Evolutionary conservation across 257 asterid genomes (phyloP), one percentile per base, ranked within the genome.

Genomic region (Solanum pimpinellifolium): DNA sequence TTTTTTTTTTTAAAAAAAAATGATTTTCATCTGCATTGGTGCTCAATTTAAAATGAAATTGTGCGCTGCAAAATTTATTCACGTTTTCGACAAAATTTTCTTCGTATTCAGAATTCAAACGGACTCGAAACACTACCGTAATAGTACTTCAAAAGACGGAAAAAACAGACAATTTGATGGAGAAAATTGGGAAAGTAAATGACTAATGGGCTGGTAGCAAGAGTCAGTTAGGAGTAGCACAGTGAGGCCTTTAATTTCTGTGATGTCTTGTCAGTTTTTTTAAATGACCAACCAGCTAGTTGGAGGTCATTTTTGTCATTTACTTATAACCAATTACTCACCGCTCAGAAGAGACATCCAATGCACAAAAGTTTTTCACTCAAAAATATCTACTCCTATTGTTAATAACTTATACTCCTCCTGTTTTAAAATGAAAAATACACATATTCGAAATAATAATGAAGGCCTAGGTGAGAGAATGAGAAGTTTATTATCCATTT

Each of bases 231-330:
- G 7, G 39, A 46, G 5, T 77, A 25, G 21, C 83, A 76, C 37
- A 76, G 60, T 25, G 65, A 15, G 15, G 65, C 83, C 33, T 29
- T 47, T 2, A 16, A 47, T 49, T 14, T 21, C 5, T 29, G 44
- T 80, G 44, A 80, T 80, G 69, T 18, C 5, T 29, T 47, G 44
- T 80, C 68, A 41, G 37, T 23, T 41, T 6, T 6, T 13, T 6
- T n/a, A 41, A 41, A 41, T 75, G 59, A 6, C 59, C 23, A 74
- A 74, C 31, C 9, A 46, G 68, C 41, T 29, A 76, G 12, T 27
- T 20, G 37, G 84, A 80, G 85, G 85, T 80, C 20, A 29, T 49
- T 27, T 49, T 80, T 49, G 85, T 80, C 85, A 80, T 80, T 80
- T 49, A 10, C 2, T 1, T 27, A 2, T 3, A 27, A 16, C 29